These are phyloP conservation scores for Coccomyxa subellipsoidea DNA, from an alignment of 163 green algal genomes.

Conservation along the genomic window DNA sequence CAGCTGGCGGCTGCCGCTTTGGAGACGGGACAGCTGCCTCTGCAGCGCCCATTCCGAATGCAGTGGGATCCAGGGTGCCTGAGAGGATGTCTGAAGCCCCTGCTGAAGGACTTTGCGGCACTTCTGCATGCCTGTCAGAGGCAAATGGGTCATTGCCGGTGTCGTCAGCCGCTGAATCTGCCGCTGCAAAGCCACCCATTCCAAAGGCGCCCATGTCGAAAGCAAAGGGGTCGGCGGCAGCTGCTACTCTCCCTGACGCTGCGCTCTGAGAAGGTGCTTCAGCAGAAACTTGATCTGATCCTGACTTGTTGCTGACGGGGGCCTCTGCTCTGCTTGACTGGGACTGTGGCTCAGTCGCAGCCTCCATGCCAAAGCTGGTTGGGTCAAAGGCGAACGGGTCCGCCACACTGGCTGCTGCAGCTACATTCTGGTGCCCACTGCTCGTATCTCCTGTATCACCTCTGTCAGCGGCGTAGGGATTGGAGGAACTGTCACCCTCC, in stretches of 20 bases:
- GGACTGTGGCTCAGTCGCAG: background rate
- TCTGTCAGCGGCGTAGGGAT: background rate
- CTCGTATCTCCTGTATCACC: background rate
- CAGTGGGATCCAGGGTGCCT: conserved; percentile 33
- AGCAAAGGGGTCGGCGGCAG: conserved; percentile 14
- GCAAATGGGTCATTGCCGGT: background rate
- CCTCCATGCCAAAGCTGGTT: conserved; percentile 49
- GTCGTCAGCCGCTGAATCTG: background rate
- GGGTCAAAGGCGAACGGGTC: conserved; percentile 63
- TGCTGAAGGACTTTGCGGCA: too few species aligned
- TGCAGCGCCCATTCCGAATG: conserved; percentile 45
- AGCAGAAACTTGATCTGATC: background rate
- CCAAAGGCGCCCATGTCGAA: conserved; percentile 47
- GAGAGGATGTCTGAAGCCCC: background rate
- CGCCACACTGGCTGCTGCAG: conserved; percentile 33
- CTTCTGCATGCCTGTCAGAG: too few species aligned
- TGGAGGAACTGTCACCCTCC: background rate
- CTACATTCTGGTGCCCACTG: background rate
- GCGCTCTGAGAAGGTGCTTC: background rate
- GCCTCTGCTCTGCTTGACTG: background rate
- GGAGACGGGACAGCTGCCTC: background rate
- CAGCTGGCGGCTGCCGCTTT: background rate
- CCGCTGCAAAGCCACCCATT: background rate
- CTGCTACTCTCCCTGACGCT: background rate
- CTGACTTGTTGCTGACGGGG: background rate